phyloP scores from a whole-genome alignment of 2,329 filamentous ascomycete genomes.

The Venturia oleaginea region DNA sequence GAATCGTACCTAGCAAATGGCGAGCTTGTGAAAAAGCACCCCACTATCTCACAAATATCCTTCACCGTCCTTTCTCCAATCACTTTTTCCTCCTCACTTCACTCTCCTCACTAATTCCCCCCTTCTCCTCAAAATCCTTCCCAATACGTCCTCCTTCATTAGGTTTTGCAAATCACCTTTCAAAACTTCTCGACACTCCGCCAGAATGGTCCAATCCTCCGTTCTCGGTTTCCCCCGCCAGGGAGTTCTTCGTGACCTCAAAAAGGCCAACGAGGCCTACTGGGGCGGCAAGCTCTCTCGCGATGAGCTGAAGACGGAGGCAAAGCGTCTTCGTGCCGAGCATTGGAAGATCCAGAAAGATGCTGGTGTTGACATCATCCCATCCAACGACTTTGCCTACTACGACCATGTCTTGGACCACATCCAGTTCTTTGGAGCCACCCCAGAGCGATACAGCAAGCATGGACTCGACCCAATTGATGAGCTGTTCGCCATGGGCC shows the following conservation, averaged over 20 bases:
- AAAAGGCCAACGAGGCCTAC: conserved; percentile 99
- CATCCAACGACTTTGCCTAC: conserved; percentile 98
- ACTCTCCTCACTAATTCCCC: background rate
- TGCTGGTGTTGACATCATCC: conserved; percentile 93
- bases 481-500: conserved; percentile 99
- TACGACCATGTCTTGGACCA: conserved; percentile 97
- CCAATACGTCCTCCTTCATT: background rate
- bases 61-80: background rate
- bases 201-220: conserved; percentile 47
- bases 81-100: background rate
- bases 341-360: conserved; percentile 99
- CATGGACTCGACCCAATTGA: conserved; percentile 81
- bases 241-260: conserved; percentile 96
- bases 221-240: conserved; percentile 98
- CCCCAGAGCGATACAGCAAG: conserved; percentile 88
- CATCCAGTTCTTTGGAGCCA: conserved; percentile 93
- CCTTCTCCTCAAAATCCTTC: background rate
- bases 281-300: conserved; percentile 94
- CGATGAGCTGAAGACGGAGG: conserved; percentile 83
- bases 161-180: background rate
- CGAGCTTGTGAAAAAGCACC: background rate
- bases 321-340: conserved; percentile 88
- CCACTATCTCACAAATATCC: background rate
- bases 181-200: background rate
- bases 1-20: background rate